Evolutionary conservation across 306 rosid genomes (phyloP).

Genomic region (Quercus bicolor): DNA sequence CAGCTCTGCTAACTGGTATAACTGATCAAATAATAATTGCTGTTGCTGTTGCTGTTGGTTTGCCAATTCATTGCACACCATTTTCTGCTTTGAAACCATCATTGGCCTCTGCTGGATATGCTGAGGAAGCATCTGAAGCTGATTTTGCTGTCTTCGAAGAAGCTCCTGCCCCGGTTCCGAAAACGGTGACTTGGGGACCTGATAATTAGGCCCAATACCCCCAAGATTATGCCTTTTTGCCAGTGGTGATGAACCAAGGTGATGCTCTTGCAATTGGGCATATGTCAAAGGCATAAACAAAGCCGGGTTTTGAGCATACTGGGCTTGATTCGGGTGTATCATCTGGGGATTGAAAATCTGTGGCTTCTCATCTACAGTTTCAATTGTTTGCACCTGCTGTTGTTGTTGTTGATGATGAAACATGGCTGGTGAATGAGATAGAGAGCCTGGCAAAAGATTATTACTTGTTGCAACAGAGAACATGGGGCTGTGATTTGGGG

Average conservation of each 20-base stretch:
- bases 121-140: conserved; percentile 54
- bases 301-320: conserved; percentile 48
- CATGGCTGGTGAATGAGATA: conserved; percentile 30
- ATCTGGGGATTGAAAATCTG: conserved; percentile 52
- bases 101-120: conserved; percentile 53
- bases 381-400: conserved; percentile 38
- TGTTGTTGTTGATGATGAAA: conserved; percentile 25
- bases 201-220: conserved; percentile 36
- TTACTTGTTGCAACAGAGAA: conserved; percentile 37
- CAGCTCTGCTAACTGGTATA: conserved; percentile 78
- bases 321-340: conserved; percentile 52
- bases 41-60: conserved; percentile 79
- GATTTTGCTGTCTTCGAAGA: conserved; percentile 41
- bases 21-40: conserved; percentile 62
- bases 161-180: conserved; percentile 49
- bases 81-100: conserved; percentile 47
- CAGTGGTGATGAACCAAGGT: conserved; percentile 47
- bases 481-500: conserved; percentile 23
- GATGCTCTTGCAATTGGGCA: conserved; percentile 58
- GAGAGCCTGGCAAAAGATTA: conserved; percentile 34
- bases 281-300: conserved; percentile 55
- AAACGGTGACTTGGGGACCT: conserved; percentile 38
- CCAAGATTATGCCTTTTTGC: conserved; percentile 58
- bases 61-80: conserved; percentile 52
- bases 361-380: conserved; percentile 58